Evolutionary conservation across 768 basidiomycete genomes (phyloP).

Genomic region (Trametopsis cervina): DNA sequence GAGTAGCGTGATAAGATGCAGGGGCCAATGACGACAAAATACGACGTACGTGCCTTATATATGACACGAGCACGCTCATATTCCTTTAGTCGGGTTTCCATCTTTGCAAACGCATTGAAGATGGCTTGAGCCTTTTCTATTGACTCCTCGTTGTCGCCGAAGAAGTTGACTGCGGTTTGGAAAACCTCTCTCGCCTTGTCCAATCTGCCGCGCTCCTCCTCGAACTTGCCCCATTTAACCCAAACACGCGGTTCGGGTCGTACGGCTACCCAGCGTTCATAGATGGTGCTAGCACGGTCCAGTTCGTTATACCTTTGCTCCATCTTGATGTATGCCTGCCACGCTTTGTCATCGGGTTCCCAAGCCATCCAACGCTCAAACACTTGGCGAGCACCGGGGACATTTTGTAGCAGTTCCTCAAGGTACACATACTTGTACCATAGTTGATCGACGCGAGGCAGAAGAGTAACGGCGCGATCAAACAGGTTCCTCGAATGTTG

Average conservation of each 20-base stretch:
- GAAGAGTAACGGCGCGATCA: constrained; percentile 92
- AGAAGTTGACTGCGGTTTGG: constrained; percentile 61
- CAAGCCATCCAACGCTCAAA: constrained; percentile 99
- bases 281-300: constrained; percentile 87
- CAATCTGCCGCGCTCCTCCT: constrained; percentile 51
- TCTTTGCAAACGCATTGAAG: constrained; percentile 89
- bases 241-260: constrained; percentile 58
- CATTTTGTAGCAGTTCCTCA: constrained; percentile 93
- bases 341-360: constrained; percentile 99
- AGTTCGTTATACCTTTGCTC: constrained; percentile 90
- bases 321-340: constrained; percentile 99
- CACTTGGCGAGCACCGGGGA: constrained; percentile 93
- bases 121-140: constrained; percentile 84
- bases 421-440: constrained; percentile 99
- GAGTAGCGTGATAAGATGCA: too few species aligned
- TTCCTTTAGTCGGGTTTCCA: constrained; percentile 96
- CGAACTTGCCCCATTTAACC: constrained; percentile 62
- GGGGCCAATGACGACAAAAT: not conserved
- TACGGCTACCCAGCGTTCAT: constrained; percentile 85
- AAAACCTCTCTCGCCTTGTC: constrained; percentile 64
- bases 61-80: constrained; percentile 95
- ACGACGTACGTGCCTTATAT: constrained; percentile 70
- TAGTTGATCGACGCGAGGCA: constrained; percentile 92
- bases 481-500: constrained; percentile 96
- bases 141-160: constrained; percentile 55